Evolutionary conservation across 768 basidiomycete species (phyloP), one percentile per base, ranked within the genome.

Genomic region (Pulveroboletus sp.): DNA sequence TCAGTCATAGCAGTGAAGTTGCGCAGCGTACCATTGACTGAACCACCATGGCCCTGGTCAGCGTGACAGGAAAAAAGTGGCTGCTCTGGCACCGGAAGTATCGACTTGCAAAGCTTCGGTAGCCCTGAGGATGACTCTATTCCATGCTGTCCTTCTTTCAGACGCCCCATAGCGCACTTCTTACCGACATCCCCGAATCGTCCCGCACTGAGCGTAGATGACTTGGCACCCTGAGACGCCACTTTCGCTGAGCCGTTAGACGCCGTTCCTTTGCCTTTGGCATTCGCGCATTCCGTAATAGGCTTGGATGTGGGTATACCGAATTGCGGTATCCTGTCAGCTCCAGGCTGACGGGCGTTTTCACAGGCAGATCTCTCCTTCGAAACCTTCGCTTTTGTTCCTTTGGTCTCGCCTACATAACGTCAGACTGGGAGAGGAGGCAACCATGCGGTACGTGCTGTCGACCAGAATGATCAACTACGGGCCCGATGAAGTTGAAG

Each of bases 241-340:
- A 29, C 40, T 19, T 9, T 33, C 5, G 33, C 51, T 32, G 38
- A 27, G 40, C 45, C 24, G 3, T 38, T 38, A 39, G 36, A 34
- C 27, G 46, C 2, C 19, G 34, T 64, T 64, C 42, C 64, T 60
- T 33, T 29, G 4, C 42, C 25, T 11, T 36, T 55, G 27, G 27
- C 12, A 39, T 52, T 13, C n/a, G 10, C 4, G 43, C 47, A 43
- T 23, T n/a, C 46, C 51, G 12, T 29, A 11, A 29, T 29, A 11
- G 4, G 8, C 8, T 35, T 35, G 10, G 23, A 40, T 33, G 14
- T 45, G 14, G 51, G 45, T 45, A 57, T 44, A 9, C 14, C 37
- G 31, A 47, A 45, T 19, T 9, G 41, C 46, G 39, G 44, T 45
- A 45, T 32, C 45, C 40, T 45, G 24, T 29, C 27, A 41, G 59